Conservation (phyloP, 495 filamentous ascomycete genomes). For the Sphaerosporella brunnea region DNA sequence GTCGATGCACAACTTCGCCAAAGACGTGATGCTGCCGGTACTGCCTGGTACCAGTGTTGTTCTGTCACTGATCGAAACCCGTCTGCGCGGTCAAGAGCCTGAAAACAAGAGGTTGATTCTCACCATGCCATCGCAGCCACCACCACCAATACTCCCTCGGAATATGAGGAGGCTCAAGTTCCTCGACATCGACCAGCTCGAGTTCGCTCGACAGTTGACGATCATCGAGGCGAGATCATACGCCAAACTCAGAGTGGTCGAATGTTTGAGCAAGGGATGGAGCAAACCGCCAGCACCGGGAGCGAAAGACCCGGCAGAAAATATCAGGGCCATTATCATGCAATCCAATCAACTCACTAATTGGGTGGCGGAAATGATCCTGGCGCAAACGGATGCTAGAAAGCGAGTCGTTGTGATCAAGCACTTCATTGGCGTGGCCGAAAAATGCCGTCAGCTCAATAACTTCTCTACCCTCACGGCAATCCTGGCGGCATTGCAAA, state of each 20-base stretch:
- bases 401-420: slow-evolving; percentile 95
- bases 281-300: slow-evolving; percentile 72
- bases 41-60: slow-evolving; percentile 70
- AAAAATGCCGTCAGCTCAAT: slow-evolving; percentile 90
- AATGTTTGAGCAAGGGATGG: slow-evolving; percentile 97
- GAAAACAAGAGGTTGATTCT: slow-evolving; percentile 73
- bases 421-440: slow-evolving; percentile 89
- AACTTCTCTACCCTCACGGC: slow-evolving; percentile 98
- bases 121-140: slow-evolving; percentile 59
- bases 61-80: slow-evolving; percentile 69
- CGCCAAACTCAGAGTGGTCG: slow-evolving; percentile 82
- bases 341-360: slow-evolving; percentile 98
- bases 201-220: slow-evolving; percentile 90
- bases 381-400: slow-evolving; percentile 81
- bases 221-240: slow-evolving; percentile 93
- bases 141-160: slow-evolving; percentile 83
- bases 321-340: slow-evolving; percentile 88
- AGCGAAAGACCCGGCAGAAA: slow-evolving; percentile 76
- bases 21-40: slow-evolving; percentile 79
- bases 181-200: slow-evolving; percentile 84
- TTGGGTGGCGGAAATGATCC: slow-evolving; percentile 99
- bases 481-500: slow-evolving; percentile 87
- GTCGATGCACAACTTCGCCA: slow-evolving; percentile 75
- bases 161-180: slow-evolving; percentile 99
- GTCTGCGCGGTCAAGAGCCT: slow-evolving; percentile 68